phyloP scores from a whole-genome alignment of 192 early-diverging fungal species.

The Oehlia diaphana region DNA sequence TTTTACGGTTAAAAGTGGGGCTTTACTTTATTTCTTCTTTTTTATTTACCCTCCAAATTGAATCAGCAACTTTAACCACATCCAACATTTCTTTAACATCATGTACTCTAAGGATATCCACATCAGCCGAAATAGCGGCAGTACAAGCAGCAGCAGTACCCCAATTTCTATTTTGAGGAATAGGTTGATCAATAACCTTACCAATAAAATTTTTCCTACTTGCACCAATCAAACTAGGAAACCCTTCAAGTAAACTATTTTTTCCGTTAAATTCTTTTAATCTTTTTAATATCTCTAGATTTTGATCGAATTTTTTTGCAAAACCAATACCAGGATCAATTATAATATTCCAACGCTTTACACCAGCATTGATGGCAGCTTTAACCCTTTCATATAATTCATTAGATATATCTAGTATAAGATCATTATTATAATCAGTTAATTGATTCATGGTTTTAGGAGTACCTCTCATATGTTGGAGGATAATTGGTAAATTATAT shows the following conservation, averaged over 20 bases:
- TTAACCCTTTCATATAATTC: slow-evolving; percentile 70
- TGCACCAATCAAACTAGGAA: slow-evolving; percentile 90
- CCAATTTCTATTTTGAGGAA: slow-evolving; percentile 73
- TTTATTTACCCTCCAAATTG: slow-evolving; percentile 30
- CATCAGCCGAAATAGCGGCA: slow-evolving; percentile 79
- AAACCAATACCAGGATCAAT: slow-evolving; percentile 98
- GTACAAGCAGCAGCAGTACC: slow-evolving; percentile 90
- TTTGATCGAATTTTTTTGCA: slow-evolving; percentile 88
- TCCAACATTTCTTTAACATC: slow-evolving; percentile 94
- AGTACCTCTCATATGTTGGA: slow-evolving; percentile 99
- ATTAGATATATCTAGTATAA: slow-evolving; percentile 68
- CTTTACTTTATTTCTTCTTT: too few species aligned
- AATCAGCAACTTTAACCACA: slow-evolving; percentile 82
- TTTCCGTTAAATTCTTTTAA: slow-evolving; percentile 60
- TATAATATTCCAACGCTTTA: slow-evolving; percentile 95
- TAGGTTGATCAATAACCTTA: slow-evolving; percentile 57
- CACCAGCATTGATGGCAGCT: slow-evolving; percentile 73
- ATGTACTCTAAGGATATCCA: slow-evolving; percentile 87
- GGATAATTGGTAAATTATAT: slow-evolving; percentile 76
- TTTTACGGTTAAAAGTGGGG: too few species aligned
- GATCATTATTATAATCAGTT: slow-evolving; percentile 65
- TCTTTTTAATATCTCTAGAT: slow-evolving; percentile 79
- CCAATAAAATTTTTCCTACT: slow-evolving; percentile 94
- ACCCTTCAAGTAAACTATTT: slow-evolving; percentile 55
- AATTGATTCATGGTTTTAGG: slow-evolving; percentile 91